Evolutionary conservation across 768 basidiomycete genomes (phyloP), one percentile per base, ranked within the genome.

Genomic region (Cyclocybe aegerita): DNA sequence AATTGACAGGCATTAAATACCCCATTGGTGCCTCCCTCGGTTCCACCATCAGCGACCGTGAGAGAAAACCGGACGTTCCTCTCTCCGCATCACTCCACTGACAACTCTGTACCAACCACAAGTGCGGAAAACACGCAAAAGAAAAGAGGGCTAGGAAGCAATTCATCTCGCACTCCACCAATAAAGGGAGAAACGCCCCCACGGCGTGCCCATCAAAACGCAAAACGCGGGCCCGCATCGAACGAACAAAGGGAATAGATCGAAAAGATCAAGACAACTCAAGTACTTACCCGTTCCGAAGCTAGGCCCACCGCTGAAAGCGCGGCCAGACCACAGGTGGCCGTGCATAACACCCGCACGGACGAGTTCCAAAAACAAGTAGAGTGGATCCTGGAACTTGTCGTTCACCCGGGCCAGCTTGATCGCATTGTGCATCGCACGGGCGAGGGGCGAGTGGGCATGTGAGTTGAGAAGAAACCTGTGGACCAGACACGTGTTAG

Each of bases 311-410:
- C 95, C 95, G 61, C 92, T 94, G 63, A 93, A 93, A 0, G 89
- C 88, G 39, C 88, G 80, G 35, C 82, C 83, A 46, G 88, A 89
- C 90, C 91, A 98, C 47, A 91, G 71, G 63, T 94, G 88, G 0
- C 93, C 93, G 62, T 98, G 95, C 82, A 98, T 88, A 16, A 97
- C 95, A 2, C 94, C 93, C n/a, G 94, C 93, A 60, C 95, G 80
- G 56, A 96, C 87, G 16, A 99, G 81, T 70, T 99, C 97, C 66
- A 98, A 77, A 70, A 97, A 93, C 64, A 98, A 71, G 67, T 93
- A 98, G 1, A 98, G 73, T 2, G 97, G 82, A 68, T 98, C 97
- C 67, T 99, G 97, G 78, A 98, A 98, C 72, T 97, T 97, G 77
- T 99, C 97, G 66, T 95, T 97, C 60, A 98, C 70, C 35, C 90